A percentile compares a stretch with the other conserved stretches of the same genome.
These are phyloP conservation scores for Podospora pseudocomata DNA, from an alignment of 495 filamentous ascomycete genomes.

Conservation along the genomic window DNA sequence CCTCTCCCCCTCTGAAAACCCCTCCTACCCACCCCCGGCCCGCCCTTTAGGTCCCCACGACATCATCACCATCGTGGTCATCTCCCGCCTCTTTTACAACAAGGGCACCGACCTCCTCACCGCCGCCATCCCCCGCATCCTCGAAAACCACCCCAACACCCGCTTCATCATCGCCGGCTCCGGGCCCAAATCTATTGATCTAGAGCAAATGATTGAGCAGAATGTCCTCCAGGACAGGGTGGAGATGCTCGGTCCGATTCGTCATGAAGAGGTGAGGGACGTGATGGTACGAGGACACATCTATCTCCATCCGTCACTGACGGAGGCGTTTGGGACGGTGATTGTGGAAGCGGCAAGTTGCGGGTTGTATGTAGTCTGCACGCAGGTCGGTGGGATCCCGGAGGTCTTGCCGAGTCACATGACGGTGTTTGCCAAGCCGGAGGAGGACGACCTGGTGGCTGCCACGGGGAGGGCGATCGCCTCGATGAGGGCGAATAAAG, in stretches of 20 bases:
- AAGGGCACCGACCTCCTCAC: conserved; percentile 96
- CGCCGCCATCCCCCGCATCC: conserved; percentile 87
- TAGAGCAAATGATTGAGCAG: conserved; percentile 96
- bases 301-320: conserved; percentile 90
- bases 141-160: conserved; percentile 82
- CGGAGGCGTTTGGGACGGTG: conserved; percentile 95
- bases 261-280: conserved; percentile 94
- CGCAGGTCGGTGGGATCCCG: conserved; percentile 92
- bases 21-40: conserved; percentile 31
- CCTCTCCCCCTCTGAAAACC: conserved; percentile 29
- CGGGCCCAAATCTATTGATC: conserved; percentile 92
- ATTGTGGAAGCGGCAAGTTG: conserved; percentile 96
- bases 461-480: conserved; percentile 81
- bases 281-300: conserved; percentile 99
- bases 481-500: conserved; percentile 71
- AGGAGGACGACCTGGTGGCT: conserved; percentile 83
- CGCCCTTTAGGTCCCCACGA: conserved; percentile 70
- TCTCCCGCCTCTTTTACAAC: conserved; percentile 97
- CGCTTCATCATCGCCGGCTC: conserved; percentile 96
- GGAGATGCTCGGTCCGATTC: conserved; percentile 82
- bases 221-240: conserved; percentile 94
- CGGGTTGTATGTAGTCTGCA: conserved; percentile 93
- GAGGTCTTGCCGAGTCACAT: conserved; percentile 92
- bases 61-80: conserved; percentile 92
- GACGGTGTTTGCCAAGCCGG: conserved; percentile 89